phyloP scores from a whole-genome alignment of 768 basidiomycete genomes.

The Suillus tomentosus region DNA sequence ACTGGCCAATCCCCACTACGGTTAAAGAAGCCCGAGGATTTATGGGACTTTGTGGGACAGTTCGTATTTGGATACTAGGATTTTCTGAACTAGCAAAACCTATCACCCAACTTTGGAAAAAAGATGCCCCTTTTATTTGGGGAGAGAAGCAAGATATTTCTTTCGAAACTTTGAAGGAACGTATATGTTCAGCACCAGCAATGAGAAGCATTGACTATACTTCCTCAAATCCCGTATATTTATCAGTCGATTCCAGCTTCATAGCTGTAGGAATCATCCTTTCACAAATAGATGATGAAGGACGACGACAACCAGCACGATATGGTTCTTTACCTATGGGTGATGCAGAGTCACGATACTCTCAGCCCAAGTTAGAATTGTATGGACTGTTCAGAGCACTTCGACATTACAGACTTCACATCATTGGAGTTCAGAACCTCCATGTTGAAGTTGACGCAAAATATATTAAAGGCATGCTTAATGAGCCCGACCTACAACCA shows the following conservation, averaged over 20 bases:
- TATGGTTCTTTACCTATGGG: too few species aligned
- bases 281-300: not conserved
- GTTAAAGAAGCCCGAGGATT: too few species aligned
- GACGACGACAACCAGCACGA: too few species aligned
- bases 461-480: too few species aligned
- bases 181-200: not conserved
- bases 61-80: too few species aligned
- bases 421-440: conserved; percentile 34
- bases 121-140: not conserved
- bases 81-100: too few species aligned
- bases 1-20: too few species aligned
- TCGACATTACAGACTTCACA: conserved; percentile 30
- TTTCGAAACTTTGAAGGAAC: not conserved
- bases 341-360: too few species aligned
- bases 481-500: too few species aligned
- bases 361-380: too few species aligned
- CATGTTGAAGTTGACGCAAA: conserved; percentile 18
- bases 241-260: not conserved
- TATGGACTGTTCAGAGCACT: too few species aligned
- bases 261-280: not conserved
- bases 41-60: too few species aligned
- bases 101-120: not conserved
- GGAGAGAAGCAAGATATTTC: not conserved
- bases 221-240: not conserved
- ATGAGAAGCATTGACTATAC: not conserved